Evolutionary conservation across 2,329 filamentous ascomycete species (phyloP), one percentile per base, ranked within the genome.

Genomic region (Penicillium crustosum): DNA sequence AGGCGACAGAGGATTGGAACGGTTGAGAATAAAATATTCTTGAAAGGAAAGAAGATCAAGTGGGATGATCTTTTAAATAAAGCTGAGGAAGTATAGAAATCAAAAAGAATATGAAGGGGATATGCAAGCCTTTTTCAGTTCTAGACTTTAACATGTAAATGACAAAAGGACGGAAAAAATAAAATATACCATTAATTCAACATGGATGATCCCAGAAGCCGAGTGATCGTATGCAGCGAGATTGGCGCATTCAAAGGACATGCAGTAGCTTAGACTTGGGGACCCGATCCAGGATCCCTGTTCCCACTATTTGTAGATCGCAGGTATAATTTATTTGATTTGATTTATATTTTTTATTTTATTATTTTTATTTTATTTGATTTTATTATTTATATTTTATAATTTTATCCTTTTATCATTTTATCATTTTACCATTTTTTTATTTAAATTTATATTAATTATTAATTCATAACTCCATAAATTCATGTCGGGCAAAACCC

Each of bases 121-220:
- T 27, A 39, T 54, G 55, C 54, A 55, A 50, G 55, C 56, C 54
- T 60, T 58, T 66, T 66, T 64, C 61, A 66, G 55, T 59, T 61
- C 57, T 54, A 62, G 61, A 49, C 55, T 51, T 29, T 51, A 36
- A 61, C 45, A 39, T 38, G 47, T 31, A 31, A 29, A 25, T 49
- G 53, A 60, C 45, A 51, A 58, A 61, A 62, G 58, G 27, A 61
- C 58, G 43, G 45, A 19, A 9, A n/a, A 23, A 29, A 29, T 29
- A 31, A 31, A 49, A 38, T 38, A 29, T 39, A 47, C 31, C 43
- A 57, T 43, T 52, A 50, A 57, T 33, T 12, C 36, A 62, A 29
- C 59, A 61, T 60, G 65, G 65, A 65, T 66, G 57, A 66, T 65
- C 65, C 64, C 39, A 54, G 65, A 43, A 45, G 35, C 41, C 54